A percentile compares a stretch with the other conserved stretches of the same genome.
phyloP scores from a whole-genome alignment of 2,329 filamentous ascomycete species.

The Arthrinium phaeospermum region DNA sequence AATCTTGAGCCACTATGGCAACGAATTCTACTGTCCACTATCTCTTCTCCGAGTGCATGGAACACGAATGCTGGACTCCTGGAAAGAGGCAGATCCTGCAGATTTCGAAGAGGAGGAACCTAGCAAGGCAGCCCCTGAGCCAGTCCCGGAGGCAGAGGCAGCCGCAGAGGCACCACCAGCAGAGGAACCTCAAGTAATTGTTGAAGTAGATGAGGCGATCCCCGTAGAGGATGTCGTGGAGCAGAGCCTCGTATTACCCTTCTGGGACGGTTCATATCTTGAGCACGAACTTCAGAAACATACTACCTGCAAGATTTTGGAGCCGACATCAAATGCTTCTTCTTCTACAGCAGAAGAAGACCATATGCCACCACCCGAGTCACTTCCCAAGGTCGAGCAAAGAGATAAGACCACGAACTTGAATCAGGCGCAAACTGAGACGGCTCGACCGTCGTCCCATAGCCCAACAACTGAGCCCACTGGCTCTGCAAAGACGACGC shows the following conservation, averaged over 20 bases:
- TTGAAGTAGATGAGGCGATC: slow-evolving; percentile 28
- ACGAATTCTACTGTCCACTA: slow-evolving; percentile 94
- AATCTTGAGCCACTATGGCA: slow-evolving; percentile 91
- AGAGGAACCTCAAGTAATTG: slow-evolving; percentile 27
- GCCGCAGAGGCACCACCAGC: neutral
- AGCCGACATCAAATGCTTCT: neutral
- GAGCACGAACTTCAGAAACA: slow-evolving; percentile 28
- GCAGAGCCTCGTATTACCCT: slow-evolving; percentile 23
- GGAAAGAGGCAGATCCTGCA: slow-evolving; percentile 76
- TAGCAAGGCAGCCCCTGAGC: slow-evolving; percentile 37
- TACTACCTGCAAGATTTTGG: slow-evolving; percentile 10
- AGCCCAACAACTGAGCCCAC: slow-evolving; percentile 9
- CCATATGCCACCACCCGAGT: neutral
- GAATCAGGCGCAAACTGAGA: neutral
- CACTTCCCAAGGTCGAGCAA: neutral
- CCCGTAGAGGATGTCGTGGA: slow-evolving; percentile 12
- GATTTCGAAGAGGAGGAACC: slow-evolving; percentile 48
- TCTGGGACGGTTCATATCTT: slow-evolving; percentile 38
- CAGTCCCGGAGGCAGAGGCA: slow-evolving; percentile 35
- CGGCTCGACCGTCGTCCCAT: neutral
- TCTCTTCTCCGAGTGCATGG: slow-evolving; percentile 92
- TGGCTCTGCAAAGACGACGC: slow-evolving; percentile 3
- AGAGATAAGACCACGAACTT: neutral
- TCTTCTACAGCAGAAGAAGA: neutral
- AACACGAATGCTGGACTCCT: slow-evolving; percentile 94